Base-by-base conservation (phyloP, 345 rosid genomes). In the Populus pruinosa region DNA sequence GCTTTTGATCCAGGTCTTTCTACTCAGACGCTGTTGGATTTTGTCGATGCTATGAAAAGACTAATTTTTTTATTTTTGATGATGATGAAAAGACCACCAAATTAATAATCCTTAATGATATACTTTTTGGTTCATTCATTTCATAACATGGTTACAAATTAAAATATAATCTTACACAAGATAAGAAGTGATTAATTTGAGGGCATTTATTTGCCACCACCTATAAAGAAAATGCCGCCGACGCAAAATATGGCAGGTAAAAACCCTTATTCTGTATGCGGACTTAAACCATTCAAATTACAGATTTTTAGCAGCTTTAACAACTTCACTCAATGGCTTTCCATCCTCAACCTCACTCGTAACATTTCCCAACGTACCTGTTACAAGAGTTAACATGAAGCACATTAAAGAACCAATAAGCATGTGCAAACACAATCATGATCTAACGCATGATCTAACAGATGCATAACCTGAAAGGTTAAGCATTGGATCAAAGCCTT, bases 281-380 rank as follows among this genome's bases (percentile, higher is more conserved):
- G 44, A 10, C 44, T 41, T 41, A 10, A 10, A 41, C 44, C 14
- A 9, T 41, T 41, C 43, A 39, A 8, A 39, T 39, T 39, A 39
- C 43, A 39, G 84, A 76, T 85, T 85, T 86, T 91, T 93, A 31
- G 99, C 99, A 75, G 88, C 86, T 83, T 73, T 89, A 76, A 95
- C 97, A 82, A 93, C 96, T 87, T 93, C 89, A 83, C 98, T 96
- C 71, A 92, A 83, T 49, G 93, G 90, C 82, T 91, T 91, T 72
- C 99, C 97, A 81, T 90, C 93, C 84, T 92, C 96, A 53, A 93
- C 85, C 86, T 93, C 94, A 80, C 99, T 93, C 99, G 92, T 96
- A 27, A 96, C 96, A 82, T 93, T 93, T 72, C 98, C 98, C 88
- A 96, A 76, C 36, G 97, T 93, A 78, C 96, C 94, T 93, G 80